A percentile compares a stretch with the other conserved stretches of the same genome.
phyloP scores from a whole-genome alignment of 805 yeast genomes.

The Vanderwaltozyma yarrowii region DNA sequence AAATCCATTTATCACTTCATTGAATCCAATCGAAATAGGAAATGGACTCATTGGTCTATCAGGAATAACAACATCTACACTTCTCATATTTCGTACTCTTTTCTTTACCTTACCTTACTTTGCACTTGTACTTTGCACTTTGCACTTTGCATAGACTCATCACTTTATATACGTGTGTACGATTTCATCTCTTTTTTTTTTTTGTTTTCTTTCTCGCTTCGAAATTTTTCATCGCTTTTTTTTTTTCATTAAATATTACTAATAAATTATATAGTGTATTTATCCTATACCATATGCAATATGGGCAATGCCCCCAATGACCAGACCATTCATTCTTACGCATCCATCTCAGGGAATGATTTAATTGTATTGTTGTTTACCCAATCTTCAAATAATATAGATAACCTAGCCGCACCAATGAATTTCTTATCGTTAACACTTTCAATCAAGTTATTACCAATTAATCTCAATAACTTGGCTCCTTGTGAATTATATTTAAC shows the following conservation, averaged over 20 bases:
- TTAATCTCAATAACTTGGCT: conserved; percentile 41
- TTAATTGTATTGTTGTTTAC: conserved; percentile 35
- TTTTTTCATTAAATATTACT: no score
- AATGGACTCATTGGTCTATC: conserved; percentile 34
- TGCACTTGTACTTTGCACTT: not conserved
- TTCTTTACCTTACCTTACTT: not conserved
- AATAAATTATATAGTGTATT: no score
- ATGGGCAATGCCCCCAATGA: no score
- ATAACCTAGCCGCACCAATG: conserved; percentile 72
- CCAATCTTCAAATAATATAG: conserved; percentile 79
- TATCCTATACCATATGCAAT: no score
- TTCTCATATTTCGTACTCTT: not conserved
- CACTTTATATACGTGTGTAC: no score
- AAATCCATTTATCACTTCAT: conserved; percentile 66
- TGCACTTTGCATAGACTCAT: no score
- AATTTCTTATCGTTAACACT: conserved; percentile 40
- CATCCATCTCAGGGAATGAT: conserved; percentile 29
- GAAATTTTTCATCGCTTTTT: no score
- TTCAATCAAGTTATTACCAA: conserved; percentile 44
- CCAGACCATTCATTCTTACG: conserved; percentile 6
- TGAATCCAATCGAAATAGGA: conserved; percentile 38
- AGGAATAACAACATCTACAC: conserved; percentile 28
- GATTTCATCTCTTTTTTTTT: no score
- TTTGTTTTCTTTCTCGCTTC: no score
- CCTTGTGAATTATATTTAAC: conserved; percentile 62